Evolutionary conservation across 352 stramenopile genomes (phyloP).

Genomic region (Plasmopara muralis): DNA sequence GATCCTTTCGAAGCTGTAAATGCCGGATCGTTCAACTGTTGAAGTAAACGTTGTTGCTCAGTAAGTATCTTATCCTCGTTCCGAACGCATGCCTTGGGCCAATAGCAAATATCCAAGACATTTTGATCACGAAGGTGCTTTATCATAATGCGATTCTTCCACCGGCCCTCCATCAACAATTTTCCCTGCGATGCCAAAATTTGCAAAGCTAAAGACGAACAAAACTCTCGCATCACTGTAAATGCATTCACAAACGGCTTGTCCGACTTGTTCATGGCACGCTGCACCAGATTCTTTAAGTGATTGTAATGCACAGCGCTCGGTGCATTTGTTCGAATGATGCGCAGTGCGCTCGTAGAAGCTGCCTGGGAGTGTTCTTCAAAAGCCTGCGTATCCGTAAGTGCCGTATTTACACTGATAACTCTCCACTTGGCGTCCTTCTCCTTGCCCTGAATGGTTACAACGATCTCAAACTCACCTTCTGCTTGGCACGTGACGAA

Average conservation of each 20-base stretch:
- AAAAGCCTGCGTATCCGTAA: conserved; percentile 57
- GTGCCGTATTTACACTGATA: conserved; percentile 69
- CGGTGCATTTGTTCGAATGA: conserved; percentile 72
- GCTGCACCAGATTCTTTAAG: conserved; percentile 78
- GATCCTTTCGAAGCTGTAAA: conserved; percentile 14
- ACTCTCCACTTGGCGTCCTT: conserved; percentile 71
- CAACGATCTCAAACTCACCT: conserved; percentile 79
- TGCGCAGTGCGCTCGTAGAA: conserved; percentile 61
- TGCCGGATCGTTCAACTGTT: conserved; percentile 43
- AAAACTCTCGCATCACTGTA: conserved; percentile 80
- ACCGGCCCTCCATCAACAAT: conserved; percentile 69
- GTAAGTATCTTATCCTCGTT: conserved; percentile 45
- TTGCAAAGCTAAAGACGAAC: conserved; percentile 66
- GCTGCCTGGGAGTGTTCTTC: conserved; percentile 43
- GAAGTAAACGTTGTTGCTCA: conserved; percentile 56
- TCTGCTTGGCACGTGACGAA: conserved; percentile 73
- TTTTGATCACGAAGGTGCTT: conserved; percentile 76
- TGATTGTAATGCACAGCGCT: conserved; percentile 74
- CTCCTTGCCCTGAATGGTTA: conserved; percentile 78
- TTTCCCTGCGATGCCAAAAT: conserved; percentile 71
- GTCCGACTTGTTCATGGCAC: conserved; percentile 80
- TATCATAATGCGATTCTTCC: conserved; percentile 73
- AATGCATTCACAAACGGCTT: conserved; percentile 74
- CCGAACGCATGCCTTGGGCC: conserved; percentile 59
- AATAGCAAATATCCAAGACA: conserved; percentile 79